These are phyloP conservation scores for Capsicum baccatum DNA, from an alignment of 257 asterid genomes.

Conservation along the genomic window DNA sequence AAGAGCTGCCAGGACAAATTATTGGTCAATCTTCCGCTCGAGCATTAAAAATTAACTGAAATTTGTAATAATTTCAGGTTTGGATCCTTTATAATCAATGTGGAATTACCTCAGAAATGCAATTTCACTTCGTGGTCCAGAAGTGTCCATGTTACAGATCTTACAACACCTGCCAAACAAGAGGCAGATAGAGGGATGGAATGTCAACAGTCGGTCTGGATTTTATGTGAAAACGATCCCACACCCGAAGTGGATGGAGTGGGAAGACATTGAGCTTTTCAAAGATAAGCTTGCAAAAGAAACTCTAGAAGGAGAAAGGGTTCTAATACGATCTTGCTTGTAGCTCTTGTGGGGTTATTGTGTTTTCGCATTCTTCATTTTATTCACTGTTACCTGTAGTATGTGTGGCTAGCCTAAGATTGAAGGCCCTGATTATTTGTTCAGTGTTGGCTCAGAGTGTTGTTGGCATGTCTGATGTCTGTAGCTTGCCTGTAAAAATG, in stretches of 20 bases:
- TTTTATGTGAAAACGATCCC: background rate
- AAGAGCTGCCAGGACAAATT: too few species aligned
- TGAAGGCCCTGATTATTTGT: background rate
- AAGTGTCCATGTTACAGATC: conserved; percentile 73
- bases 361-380: background rate
- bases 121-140: conserved; percentile 60
- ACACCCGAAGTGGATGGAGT: background rate
- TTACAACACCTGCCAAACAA: conserved; percentile 64
- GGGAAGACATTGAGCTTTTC: background rate
- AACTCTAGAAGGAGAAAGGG: background rate
- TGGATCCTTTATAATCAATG: conserved; percentile 79
- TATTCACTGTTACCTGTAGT: background rate
- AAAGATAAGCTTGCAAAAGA: background rate
- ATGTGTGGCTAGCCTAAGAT: background rate
- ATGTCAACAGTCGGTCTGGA: background rate
- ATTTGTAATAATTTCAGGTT: conserved; percentile 41
- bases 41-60: background rate
- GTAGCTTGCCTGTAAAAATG: background rate
- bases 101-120: conserved; percentile 63
- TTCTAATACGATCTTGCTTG: background rate
- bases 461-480: background rate
- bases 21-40: background rate
- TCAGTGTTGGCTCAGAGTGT: background rate
- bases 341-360: background rate
- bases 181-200: conserved; percentile 41